Conservation (phyloP, 768 basidiomycete species). For the Leccinum broughii region DNA sequence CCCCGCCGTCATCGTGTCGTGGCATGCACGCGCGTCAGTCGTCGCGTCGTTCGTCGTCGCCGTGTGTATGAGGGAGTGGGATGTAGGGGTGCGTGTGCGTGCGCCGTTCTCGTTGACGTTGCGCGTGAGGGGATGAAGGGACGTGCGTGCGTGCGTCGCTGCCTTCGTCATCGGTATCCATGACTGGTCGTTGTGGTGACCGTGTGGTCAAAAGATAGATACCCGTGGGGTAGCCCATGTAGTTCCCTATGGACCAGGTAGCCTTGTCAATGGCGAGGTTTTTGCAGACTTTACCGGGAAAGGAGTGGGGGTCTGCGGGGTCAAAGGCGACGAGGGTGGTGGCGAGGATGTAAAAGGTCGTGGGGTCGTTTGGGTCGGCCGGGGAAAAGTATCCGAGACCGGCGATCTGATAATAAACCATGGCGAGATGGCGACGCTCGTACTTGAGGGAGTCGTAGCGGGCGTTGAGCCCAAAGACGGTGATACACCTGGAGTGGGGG, state of each 20-base stretch:
- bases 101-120: too few relatives aligned
- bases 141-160: too few relatives aligned
- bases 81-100: too few relatives aligned
- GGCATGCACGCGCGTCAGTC: too few relatives aligned
- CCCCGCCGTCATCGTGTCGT: too few relatives aligned
- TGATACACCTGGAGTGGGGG: slow-evolving; percentile 35
- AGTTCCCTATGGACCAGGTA: slow-evolving; percentile 18
- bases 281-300: slow-evolving; percentile 46
- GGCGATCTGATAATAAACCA: slow-evolving; percentile 50
- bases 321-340: slow-evolving; percentile 68
- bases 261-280: slow-evolving; percentile 47
- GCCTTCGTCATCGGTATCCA: too few relatives aligned
- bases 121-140: too few relatives aligned
- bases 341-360: slow-evolving; percentile 69
- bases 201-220: too few relatives aligned
- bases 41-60: too few relatives aligned
- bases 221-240: too few relatives aligned
- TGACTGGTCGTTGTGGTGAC: too few relatives aligned
- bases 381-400: slow-evolving; percentile 61
- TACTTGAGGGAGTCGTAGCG: slow-evolving; percentile 73
- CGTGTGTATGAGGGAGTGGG: too few relatives aligned
- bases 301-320: slow-evolving; percentile 54
- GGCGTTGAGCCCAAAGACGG: slow-evolving; percentile 61
- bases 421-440: slow-evolving; percentile 50
- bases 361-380: slow-evolving; percentile 61